phyloP scores from a whole-genome alignment of 257 asterid genomes.

The Capsicum pubescens region DNA sequence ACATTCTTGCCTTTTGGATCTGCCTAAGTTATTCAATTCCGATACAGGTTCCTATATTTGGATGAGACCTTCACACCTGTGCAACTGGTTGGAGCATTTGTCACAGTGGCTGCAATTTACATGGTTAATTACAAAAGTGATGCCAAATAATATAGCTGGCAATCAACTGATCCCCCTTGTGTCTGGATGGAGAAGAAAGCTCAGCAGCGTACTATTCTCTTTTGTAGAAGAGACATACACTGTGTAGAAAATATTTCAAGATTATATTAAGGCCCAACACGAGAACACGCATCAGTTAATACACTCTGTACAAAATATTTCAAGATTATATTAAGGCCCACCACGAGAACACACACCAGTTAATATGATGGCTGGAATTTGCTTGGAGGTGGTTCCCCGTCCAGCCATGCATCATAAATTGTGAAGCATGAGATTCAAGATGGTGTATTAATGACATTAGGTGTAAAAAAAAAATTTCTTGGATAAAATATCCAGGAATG shows the following conservation, averaged over 20 bases:
- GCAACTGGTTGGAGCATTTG: conserved; percentile 79
- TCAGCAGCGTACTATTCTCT: neutral
- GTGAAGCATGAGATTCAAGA: conserved; percentile 14
- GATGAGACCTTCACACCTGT: conserved; percentile 79
- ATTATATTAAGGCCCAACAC: conserved; percentile 1
- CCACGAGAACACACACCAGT: neutral
- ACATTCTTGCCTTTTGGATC: neutral
- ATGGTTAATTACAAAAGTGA: conserved; percentile 76
- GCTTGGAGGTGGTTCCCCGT: neutral
- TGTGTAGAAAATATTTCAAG: conserved; percentile 13
- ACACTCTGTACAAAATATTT: neutral
- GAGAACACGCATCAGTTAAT: neutral
- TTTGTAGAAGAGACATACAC: neutral
- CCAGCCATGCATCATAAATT: neutral
- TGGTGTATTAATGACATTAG: neutral
- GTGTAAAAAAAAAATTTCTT: neutral
- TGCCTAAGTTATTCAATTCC: conserved; percentile 15
- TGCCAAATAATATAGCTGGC: conserved; percentile 7
- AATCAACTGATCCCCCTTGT: neutral
- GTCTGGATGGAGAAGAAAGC: conserved; percentile 21
- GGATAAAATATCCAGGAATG: no score
- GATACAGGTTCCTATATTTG: conserved; percentile 79
- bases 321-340: conserved; percentile 1
- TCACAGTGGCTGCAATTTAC: conserved; percentile 81
- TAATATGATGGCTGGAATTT: neutral